Base-by-base conservation (phyloP, 306 rosid genomes). In the Ormosia semicastrata region DNA sequence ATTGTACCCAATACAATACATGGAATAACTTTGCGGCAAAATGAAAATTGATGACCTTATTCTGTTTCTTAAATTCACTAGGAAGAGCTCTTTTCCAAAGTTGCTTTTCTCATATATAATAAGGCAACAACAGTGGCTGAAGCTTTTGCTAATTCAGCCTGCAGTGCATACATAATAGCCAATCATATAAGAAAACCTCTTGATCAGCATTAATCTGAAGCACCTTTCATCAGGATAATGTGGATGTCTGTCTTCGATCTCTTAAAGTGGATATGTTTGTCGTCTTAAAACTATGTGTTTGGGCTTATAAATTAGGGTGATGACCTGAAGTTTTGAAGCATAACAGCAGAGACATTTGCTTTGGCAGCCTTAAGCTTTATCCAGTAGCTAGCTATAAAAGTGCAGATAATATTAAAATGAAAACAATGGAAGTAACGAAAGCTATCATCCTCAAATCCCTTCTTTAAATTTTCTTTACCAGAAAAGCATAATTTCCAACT, bases 301-400 rank as follows among this genome's bases (percentile, higher is more conserved):
- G 57, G 24, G 53, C 57, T 62, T 30, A 81, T 12, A 59, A 39
- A 37, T 72, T 46, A 69, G 60, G 60, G 52, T 0, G 10, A 33
- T 76, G 50, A 12, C 56, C 15, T 47, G 17, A 52, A 17, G 32
- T 73, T 81, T 3, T 64, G 59, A 52, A 73, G 8, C 57, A 39
- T 65, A 52, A 53, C 13, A 34, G 60, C 49, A 68, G 59, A 56
- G 68, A 56, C 43, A 62, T 24, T 12, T 41, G 11, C 60, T 69
- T 57, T 81, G 46, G 37, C 73, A 71, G 84, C 80, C 36, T 81
- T 73, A 6, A 60, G 72, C 74, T 72, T 52, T 69, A 43, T n/a
- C 9, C 67, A 7, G 13, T 50, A 50, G 44, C 2, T 24, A 39
- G 24, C 54, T 5, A 50, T 29, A 32, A 41, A 80, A 80, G 8